Percentiles rank a stretch among this genome's conserved stretches.
Conservation (phyloP, 2,329 filamentous ascomycete genomes). For the Cryphonectria carpinicola region DNA sequence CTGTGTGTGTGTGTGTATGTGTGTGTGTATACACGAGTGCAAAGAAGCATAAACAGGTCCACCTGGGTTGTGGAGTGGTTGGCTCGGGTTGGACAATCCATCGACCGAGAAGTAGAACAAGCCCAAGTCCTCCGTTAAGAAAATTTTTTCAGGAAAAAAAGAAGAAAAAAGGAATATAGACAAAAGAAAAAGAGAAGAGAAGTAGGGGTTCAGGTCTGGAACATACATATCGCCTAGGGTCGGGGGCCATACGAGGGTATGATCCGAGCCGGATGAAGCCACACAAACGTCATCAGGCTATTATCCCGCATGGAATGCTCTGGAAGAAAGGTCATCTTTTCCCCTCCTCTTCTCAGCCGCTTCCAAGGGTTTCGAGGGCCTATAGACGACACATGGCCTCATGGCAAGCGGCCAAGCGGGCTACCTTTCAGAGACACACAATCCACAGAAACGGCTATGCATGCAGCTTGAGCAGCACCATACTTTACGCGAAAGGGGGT, state of each 20-base stretch:
- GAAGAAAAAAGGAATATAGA: neutral
- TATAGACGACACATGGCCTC: neutral
- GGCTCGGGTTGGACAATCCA: neutral
- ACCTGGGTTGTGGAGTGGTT: neutral
- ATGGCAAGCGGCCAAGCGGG: neutral
- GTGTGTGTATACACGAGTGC: neutral
- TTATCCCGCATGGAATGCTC: neutral
- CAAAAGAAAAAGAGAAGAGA: neutral
- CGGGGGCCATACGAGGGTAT: slow-evolving; percentile 14
- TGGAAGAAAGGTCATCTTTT: neutral
- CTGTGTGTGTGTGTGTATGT: neutral
- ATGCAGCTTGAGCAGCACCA: neutral
- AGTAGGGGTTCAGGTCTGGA: slow-evolving; percentile 15
- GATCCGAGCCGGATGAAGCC: slow-evolving; percentile 13
- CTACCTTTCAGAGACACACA: neutral
- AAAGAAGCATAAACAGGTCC: neutral
- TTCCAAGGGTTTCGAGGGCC: neutral
- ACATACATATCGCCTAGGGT: neutral
- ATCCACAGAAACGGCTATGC: neutral
- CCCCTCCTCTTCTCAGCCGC: neutral
- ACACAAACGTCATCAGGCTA: slow-evolving; percentile 18
- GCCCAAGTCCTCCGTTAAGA: too few relatives aligned
- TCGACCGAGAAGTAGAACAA: neutral
- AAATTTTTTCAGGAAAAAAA: too few relatives aligned
- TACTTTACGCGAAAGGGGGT: neutral